phyloP scores from a whole-genome alignment of 192 early-diverging fungal species.

The Rhizoclosmatium sp. region DNA sequence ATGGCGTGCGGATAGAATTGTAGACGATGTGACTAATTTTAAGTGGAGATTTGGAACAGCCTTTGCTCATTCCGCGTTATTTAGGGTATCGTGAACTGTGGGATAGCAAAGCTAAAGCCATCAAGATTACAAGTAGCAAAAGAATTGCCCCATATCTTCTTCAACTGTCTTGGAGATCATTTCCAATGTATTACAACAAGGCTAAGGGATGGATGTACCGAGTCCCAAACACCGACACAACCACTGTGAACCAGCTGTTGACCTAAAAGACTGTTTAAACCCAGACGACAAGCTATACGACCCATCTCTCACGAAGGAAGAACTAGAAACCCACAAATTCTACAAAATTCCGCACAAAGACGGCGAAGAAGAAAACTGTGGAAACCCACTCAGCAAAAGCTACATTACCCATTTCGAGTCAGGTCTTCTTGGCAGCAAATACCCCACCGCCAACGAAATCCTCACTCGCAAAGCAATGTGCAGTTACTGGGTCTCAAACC shows the following conservation, averaged over 20 bases:
- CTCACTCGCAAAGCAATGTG: slow-evolving; percentile 78
- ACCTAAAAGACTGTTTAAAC: slow-evolving; percentile 42
- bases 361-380: slow-evolving; percentile 79
- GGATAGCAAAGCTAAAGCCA: slow-evolving; percentile 58
- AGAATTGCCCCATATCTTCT: slow-evolving; percentile 84
- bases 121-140: slow-evolving; percentile 76
- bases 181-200: slow-evolving; percentile 76
- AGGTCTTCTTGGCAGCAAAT: slow-evolving; percentile 76
- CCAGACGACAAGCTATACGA: slow-evolving; percentile 59
- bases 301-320: slow-evolving; percentile 38
- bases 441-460: slow-evolving; percentile 76
- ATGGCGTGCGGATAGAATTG: too few species aligned
- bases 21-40: too few species aligned
- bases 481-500: slow-evolving; percentile 90
- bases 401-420: slow-evolving; percentile 83
- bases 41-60: too few species aligned
- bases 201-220: slow-evolving; percentile 84
- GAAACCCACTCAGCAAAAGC: slow-evolving; percentile 86
- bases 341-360: slow-evolving; percentile 82
- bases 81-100: slow-evolving; percentile 83
- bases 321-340: slow-evolving; percentile 60
- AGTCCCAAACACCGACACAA: slow-evolving; percentile 55
- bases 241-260: slow-evolving; percentile 12
- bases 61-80: too few species aligned
- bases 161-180: slow-evolving; percentile 81